Base-by-base conservation (phyloP, 1,284 basidiomycete genomes). In the Exobasidium rhododendri region DNA sequence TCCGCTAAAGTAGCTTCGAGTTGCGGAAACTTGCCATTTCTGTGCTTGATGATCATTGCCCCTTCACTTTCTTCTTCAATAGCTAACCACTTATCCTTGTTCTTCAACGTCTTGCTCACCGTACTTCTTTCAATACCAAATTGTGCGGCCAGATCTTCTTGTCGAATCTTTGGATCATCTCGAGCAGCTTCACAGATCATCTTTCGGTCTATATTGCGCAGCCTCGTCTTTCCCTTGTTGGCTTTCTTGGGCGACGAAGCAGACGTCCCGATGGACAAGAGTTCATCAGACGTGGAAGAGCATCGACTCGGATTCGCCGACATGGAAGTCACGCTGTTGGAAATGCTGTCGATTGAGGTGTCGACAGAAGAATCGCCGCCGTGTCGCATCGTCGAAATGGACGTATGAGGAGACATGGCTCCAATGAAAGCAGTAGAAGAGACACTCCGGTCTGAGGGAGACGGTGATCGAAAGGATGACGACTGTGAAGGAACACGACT, bases 21-120 rank as follows among this genome's bases (percentile, higher is more conserved):
- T 64, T 86, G 84, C 1, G 90, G 89, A 74, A 90, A 92, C 74
- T 77, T 71, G 44, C 76, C 71, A 35, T 61, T 65, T 10, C 67
- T 64, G 31, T 77, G 74, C 61, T 71, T 77, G 54, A 65, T 64
- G 32, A 70, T 69, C 26, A 58, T 45, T 0, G 71, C 64, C 1
- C 62, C 62, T n/a, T 65, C 67, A 49, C 68, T 65, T 11, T 50
- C 43, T 2, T 69, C 70, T 22, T 75, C 68, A 31, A 90, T 84
- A 63, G 85, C 85, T 72, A 92, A 81, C 91, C 91, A 94, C 70
- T 87, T 87, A 17, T 85, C 83, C 80, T 89, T 90, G 73, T 89
- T 82, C 64, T 92, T 93, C 65, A 94, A 83, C 67, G 92, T 93
- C 82, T 94, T 93, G 81, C 88, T 90, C 75, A 94, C 89, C n/a